Evolutionary conservation across 2,329 filamentous ascomycete genomes (phyloP).

Genomic region (Rhynchosporium secalis): DNA sequence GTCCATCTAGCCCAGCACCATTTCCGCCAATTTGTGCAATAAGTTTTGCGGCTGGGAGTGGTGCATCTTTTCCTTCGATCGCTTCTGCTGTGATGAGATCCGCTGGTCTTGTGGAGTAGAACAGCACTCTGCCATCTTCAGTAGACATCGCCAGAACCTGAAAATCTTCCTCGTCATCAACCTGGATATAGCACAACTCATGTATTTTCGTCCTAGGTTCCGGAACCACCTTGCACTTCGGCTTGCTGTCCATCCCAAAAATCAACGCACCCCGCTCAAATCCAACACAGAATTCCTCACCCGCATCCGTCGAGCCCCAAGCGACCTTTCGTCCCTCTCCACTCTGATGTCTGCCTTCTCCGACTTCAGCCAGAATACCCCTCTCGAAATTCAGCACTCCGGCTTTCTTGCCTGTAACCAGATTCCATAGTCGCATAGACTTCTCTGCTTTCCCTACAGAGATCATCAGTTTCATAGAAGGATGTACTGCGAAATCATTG

Average conservation of each 20-base stretch:
- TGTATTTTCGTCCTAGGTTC: conserved; percentile 76
- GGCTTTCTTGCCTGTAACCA: conserved; percentile 94
- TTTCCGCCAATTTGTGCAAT: conserved; percentile 79
- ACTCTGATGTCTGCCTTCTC: conserved; percentile 72
- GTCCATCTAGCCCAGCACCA: conserved; percentile 64
- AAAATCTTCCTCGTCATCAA: conserved; percentile 50
- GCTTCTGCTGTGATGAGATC: conserved; percentile 44
- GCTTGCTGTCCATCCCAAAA: conserved; percentile 85
- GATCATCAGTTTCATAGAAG: conserved; percentile 95
- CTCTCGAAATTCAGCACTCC: conserved; percentile 84
- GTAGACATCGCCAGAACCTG: conserved; percentile 76
- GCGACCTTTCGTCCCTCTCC: conserved; percentile 82
- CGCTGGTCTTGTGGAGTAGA: conserved; percentile 69
- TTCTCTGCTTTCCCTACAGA: conserved; percentile 87
- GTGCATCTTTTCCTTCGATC: conserved; percentile 44
- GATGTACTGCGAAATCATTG: conserved; percentile 93
- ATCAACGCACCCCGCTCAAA: conserved; percentile 85
- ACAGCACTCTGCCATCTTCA: conserved; percentile 83
- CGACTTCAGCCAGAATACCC: conserved; percentile 70
- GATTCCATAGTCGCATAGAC: conserved; percentile 92
- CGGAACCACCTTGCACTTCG: conserved; percentile 71
- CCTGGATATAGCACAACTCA: conserved; percentile 69
- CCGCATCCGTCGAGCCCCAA: conserved; percentile 73
- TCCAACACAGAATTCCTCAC: conserved; percentile 82
- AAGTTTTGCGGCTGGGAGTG: conserved; percentile 61